Percentiles rank a stretch among this genome's conserved stretches.
phyloP scores from a whole-genome alignment of 495 filamentous ascomycete species.

The Xylaria castorea region DNA sequence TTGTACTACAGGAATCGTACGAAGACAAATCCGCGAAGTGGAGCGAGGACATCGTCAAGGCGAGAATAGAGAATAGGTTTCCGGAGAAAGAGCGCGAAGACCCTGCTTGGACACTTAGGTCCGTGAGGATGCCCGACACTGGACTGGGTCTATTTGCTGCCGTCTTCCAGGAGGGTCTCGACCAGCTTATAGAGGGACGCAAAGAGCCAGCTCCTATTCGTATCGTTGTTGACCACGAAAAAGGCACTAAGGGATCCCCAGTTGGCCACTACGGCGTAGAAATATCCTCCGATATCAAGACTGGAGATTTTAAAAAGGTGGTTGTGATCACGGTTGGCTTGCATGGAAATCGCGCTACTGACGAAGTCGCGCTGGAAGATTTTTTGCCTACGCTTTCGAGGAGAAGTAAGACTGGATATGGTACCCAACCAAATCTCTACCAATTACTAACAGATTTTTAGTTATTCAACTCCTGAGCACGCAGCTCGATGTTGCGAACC shows the following conservation, averaged over 20 bases:
- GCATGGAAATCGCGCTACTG: slow-evolving; percentile 67
- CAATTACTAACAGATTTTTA: slow-evolving; percentile 39
- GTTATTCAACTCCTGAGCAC: slow-evolving; percentile 69
- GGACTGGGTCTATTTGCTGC: slow-evolving; percentile 74
- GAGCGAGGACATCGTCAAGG: slow-evolving; percentile 85
- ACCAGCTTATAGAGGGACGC: slow-evolving; percentile 60
- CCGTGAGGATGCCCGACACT: slow-evolving; percentile 62
- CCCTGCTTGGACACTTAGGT: slow-evolving; percentile 78
- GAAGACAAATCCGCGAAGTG: slow-evolving; percentile 79
- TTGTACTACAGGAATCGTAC: slow-evolving; percentile 74
- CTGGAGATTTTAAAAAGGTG: slow-evolving; percentile 47
- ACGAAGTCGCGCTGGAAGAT: slow-evolving; percentile 71
- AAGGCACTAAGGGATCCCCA: slow-evolving; percentile 61
- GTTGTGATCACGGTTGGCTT: slow-evolving; percentile 66
- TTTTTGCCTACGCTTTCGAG: slow-evolving; percentile 73
- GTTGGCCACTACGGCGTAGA: slow-evolving; percentile 75
- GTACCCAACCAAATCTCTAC: background rate
- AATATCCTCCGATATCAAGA: slow-evolving; percentile 62
- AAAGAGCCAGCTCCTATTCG: slow-evolving; percentile 64
- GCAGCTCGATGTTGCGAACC: slow-evolving; percentile 74
- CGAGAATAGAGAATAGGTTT: slow-evolving; percentile 83
- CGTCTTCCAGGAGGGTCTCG: slow-evolving; percentile 72
- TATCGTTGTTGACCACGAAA: slow-evolving; percentile 66
- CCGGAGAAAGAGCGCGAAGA: slow-evolving; percentile 79
- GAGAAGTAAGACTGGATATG: slow-evolving; percentile 58